Percentiles rank a stretch among this genome's conserved stretches.
Conservation (phyloP, 257 asterid species). For the Fraxinus excelsior region DNA sequence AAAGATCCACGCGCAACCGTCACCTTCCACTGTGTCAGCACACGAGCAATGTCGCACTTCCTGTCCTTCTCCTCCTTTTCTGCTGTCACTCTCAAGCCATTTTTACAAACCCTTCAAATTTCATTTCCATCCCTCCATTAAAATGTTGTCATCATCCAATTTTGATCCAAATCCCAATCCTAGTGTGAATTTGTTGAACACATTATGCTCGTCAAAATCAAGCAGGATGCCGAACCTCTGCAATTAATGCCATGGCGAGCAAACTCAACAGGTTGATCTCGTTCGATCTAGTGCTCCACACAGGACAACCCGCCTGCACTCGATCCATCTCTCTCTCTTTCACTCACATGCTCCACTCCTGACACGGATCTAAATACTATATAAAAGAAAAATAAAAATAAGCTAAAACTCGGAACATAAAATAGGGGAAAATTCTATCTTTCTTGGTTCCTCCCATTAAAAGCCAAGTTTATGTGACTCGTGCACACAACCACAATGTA, state of each 20-base stretch:
- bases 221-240: slow-evolving; percentile 55
- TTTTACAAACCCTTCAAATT: slow-evolving; percentile 13
- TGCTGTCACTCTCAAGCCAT: slow-evolving; percentile 25
- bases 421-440: too few relatives aligned
- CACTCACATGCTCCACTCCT: slow-evolving; percentile 87
- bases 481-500: too few relatives aligned
- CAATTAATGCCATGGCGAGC: slow-evolving; percentile 61
- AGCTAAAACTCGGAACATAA: too few relatives aligned
- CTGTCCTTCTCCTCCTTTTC: slow-evolving; percentile 4
- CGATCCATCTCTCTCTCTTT: slow-evolving; percentile 58
- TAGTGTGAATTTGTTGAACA: slow-evolving; percentile 63
- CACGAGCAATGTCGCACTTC: too few relatives aligned
- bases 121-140: neutral
- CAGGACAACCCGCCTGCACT: slow-evolving; percentile 63
- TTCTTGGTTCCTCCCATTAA: too few relatives aligned
- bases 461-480: too few relatives aligned
- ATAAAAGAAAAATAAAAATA: too few relatives aligned
- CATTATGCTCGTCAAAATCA: slow-evolving; percentile 72
- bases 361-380: slow-evolving; percentile 49
- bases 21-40: too few relatives aligned
- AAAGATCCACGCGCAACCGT: too few relatives aligned
- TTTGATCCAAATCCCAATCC: slow-evolving; percentile 24
- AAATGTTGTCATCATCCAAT: slow-evolving; percentile 10
- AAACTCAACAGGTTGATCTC: slow-evolving; percentile 62
- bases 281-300: slow-evolving; percentile 69